A percentile compares a stretch with the other conserved stretches of the same genome.
phyloP scores from a whole-genome alignment of 2,329 filamentous ascomycete species.

The Trichocomaceae sp. region DNA sequence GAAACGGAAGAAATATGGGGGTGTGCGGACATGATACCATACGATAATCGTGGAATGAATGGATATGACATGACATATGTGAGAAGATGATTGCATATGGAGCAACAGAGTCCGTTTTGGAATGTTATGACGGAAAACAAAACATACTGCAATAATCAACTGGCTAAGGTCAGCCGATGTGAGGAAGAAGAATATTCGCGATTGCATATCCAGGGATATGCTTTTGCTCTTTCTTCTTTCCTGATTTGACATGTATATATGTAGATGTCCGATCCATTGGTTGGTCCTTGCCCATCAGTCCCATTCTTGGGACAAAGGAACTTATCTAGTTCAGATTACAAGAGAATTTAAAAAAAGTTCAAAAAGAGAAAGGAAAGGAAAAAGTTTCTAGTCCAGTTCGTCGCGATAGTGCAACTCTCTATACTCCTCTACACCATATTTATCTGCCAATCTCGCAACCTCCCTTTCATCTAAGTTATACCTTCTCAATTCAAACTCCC shows the following conservation, averaged over 20 bases:
- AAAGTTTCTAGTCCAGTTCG: not conserved
- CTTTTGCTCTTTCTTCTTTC: not conserved
- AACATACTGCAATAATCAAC: not conserved
- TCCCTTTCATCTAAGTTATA: conserved; percentile 23
- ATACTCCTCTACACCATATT: conserved; percentile 32
- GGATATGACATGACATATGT: not conserved
- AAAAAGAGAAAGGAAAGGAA: not conserved
- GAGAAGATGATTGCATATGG: too few species aligned
- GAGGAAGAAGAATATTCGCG: not conserved
- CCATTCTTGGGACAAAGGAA: not conserved
- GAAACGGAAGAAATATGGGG: not conserved
- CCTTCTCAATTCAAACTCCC: conserved; percentile 56
- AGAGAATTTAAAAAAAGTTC: conserved; percentile 9
- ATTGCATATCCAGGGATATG: not conserved
- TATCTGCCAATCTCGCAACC: conserved; percentile 23
- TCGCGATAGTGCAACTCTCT: conserved; percentile 31
- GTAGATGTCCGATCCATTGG: not conserved
- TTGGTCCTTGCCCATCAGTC: not conserved
- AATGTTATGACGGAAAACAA: not conserved
- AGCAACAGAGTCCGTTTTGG: not conserved
- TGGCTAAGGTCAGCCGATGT: not conserved
- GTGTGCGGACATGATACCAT: not conserved
- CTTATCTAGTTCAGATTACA: conserved; percentile 4
- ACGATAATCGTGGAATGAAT: not conserved
- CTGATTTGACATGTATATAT: not conserved